Percentiles rank a stretch among this genome's conserved stretches.
phyloP scores from a whole-genome alignment of 768 basidiomycete genomes.

The Pleurotus salmoneostramineus region DNA sequence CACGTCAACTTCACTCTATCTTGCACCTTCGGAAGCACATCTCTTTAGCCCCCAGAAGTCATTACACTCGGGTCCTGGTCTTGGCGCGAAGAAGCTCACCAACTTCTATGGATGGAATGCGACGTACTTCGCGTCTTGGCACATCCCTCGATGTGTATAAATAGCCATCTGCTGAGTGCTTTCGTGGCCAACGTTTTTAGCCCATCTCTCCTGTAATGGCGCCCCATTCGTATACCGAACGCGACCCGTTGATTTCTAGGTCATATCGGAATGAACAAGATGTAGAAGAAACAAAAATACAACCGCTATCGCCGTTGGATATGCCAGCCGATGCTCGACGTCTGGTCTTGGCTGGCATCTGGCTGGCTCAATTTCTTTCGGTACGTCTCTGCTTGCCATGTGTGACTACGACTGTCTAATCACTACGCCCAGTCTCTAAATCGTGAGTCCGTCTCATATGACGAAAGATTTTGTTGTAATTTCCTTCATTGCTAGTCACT shows the following conservation, averaged over 20 bases:
- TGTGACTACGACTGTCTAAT: neutral
- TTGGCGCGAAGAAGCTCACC: too few relatives aligned
- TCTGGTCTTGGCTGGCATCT: conserved; percentile 55
- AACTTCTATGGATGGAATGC: too few relatives aligned
- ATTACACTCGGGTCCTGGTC: too few relatives aligned
- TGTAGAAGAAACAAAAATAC: neutral
- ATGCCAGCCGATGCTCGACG: neutral
- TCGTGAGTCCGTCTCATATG: conserved; percentile 28
- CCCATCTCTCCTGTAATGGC: too few relatives aligned
- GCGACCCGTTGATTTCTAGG: neutral
- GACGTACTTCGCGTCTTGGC: too few relatives aligned
- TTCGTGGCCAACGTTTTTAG: too few relatives aligned
- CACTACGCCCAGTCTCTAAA: conserved; percentile 38
- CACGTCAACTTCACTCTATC: too few relatives aligned
- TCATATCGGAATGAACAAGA: neutral
- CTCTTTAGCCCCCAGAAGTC: too few relatives aligned
- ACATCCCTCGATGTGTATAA: too few relatives aligned
- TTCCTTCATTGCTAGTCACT: conserved; percentile 24
- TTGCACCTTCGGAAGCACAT: too few relatives aligned
- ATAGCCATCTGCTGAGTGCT: too few relatives aligned
- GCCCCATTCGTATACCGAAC: neutral
- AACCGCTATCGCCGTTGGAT: neutral
- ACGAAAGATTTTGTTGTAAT: neutral
- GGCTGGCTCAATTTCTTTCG: conserved; percentile 69
- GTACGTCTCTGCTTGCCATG: conserved; percentile 35